phyloP scores from a whole-genome alignment of 1,139 yeast genomes.

The Debaryomycetaceae sp. region DNA sequence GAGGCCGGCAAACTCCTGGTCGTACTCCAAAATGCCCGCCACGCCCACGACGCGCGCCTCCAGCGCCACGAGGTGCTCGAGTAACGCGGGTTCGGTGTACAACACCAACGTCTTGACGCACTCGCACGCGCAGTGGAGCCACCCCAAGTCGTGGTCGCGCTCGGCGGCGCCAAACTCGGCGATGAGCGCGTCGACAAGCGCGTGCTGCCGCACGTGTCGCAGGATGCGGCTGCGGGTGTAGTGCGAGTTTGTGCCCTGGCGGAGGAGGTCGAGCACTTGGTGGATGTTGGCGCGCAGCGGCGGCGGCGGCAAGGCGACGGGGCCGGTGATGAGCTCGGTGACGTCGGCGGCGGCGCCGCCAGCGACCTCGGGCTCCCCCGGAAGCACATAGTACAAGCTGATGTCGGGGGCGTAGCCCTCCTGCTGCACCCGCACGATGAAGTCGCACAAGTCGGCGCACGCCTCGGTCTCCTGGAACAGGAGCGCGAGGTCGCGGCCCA shows the following conservation, averaged over 20 bases:
- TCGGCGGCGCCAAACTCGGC: constrained; percentile 56
- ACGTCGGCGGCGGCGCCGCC: constrained; percentile 34
- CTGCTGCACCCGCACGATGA: constrained; percentile 66
- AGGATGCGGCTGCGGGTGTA: constrained; percentile 52
- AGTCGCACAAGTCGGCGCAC: constrained; percentile 79
- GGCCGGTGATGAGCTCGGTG: constrained; percentile 81
- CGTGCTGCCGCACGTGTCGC: constrained; percentile 43
- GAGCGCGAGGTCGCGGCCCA: constrained; percentile 79
- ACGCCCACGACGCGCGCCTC: constrained; percentile 61
- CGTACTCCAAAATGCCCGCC: constrained; percentile 87
- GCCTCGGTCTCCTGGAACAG: constrained; percentile 93
- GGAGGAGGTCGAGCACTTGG: constrained; percentile 47
- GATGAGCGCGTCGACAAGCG: constrained; percentile 52
- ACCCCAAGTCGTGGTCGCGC: constrained; percentile 39
- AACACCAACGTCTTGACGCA: constrained; percentile 65
- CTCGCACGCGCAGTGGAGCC: constrained; percentile 63
- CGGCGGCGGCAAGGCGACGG: constrained; percentile 59
- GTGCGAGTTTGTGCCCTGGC: constrained; percentile 54
- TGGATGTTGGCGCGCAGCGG: constrained; percentile 49
- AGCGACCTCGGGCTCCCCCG: constrained; percentile 24
- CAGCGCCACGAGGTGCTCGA: constrained; percentile 58
- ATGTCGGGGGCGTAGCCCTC: constrained; percentile 58
- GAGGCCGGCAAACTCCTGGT: constrained; percentile 72
- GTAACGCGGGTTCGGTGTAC: constrained; percentile 64
- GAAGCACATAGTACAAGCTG: constrained; percentile 67